These are phyloP conservation scores for Coleophoma eucalyptorum DNA, from an alignment of 2,329 filamentous ascomycete species.

Conservation along the genomic window DNA sequence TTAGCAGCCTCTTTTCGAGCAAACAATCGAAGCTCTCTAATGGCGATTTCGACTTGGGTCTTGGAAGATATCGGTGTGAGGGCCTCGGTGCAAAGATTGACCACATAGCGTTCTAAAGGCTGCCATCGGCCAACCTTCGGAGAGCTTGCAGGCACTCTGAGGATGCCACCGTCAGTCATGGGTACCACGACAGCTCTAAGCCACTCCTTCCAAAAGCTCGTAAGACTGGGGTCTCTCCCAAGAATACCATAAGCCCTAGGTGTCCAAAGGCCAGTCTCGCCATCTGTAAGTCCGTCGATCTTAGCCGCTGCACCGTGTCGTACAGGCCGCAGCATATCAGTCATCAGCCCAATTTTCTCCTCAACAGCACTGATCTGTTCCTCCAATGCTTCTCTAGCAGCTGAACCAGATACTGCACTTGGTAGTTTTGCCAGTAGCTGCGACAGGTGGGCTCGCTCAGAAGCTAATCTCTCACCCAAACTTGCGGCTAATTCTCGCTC, in stretches of 20 bases:
- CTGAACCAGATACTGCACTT: conserved; percentile 72
- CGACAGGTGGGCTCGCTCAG: conserved; percentile 85
- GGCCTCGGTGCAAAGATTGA: conserved; percentile 94
- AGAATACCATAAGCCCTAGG: conserved; percentile 91
- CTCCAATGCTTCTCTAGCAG: conserved; percentile 78
- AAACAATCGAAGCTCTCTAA: conserved; percentile 87
- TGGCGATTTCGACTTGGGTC: conserved; percentile 88
- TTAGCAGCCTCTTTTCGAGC: conserved; percentile 90
- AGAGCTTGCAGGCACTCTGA: conserved; percentile 82
- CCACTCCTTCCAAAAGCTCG: conserved; percentile 98
- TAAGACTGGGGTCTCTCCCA: conserved; percentile 77
- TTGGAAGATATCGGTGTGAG: conserved; percentile 89
- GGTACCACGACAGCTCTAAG: conserved; percentile 88
- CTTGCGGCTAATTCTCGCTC: conserved; percentile 91
- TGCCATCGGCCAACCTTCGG: conserved; percentile 93
- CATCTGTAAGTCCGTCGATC: conserved; percentile 93
- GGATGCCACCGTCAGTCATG: conserved; percentile 83
- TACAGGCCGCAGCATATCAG: conserved; percentile 87
- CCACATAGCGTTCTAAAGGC: conserved; percentile 91
- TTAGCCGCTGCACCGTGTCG: conserved; percentile 93
- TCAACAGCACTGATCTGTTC: conserved; percentile 94
- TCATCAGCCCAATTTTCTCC: conserved; percentile 96
- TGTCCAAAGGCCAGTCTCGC: conserved; percentile 94
- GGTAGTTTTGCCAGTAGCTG: conserved; percentile 82
- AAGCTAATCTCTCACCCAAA: conserved; percentile 80